Evolutionary conservation across 73 alveolate genomes (phyloP).

Genomic region (Tetrahymena elliotti): DNA sequence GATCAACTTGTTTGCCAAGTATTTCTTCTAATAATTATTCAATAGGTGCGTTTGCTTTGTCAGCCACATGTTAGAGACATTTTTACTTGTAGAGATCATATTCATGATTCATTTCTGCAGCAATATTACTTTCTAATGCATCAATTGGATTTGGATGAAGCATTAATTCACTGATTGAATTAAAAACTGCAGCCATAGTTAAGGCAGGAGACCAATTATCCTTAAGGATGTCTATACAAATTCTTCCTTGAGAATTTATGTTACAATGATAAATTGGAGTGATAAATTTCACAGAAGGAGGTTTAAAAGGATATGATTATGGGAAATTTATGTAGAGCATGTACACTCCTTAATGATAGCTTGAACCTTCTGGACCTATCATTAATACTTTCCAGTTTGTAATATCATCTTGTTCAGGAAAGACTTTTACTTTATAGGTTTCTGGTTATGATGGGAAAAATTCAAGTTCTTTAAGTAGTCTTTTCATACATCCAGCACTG

Average conservation of each 20-base stretch:
- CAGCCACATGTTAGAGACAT: background rate
- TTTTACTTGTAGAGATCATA: background rate
- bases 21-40: conserved; percentile 15
- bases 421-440: conserved; percentile 21
- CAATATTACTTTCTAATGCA: conserved; percentile 43
- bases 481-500: conserved; percentile 7
- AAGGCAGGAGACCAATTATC: conserved; percentile 41
- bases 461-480: conserved; percentile 21
- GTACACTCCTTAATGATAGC: conserved; percentile 50
- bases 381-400: conserved; percentile 30
- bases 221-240: conserved; percentile 24
- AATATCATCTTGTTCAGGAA: conserved; percentile 34
- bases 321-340: conserved; percentile 26
- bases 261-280: conserved; percentile 47
- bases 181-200: conserved; percentile 5
- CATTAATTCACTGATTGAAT: conserved; percentile 21
- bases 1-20: background rate
- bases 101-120: conserved; percentile 28
- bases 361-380: conserved; percentile 46
- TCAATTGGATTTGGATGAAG: conserved; percentile 45
- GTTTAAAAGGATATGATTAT: conserved; percentile 53
- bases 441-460: conserved; percentile 17
- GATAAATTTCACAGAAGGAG: conserved; percentile 33
- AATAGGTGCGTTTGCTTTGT: conserved; percentile 9
- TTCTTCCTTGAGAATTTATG: conserved; percentile 32